phyloP scores from a whole-genome alignment of 306 rosid genomes.

The Hylodesmum podocarpum region DNA sequence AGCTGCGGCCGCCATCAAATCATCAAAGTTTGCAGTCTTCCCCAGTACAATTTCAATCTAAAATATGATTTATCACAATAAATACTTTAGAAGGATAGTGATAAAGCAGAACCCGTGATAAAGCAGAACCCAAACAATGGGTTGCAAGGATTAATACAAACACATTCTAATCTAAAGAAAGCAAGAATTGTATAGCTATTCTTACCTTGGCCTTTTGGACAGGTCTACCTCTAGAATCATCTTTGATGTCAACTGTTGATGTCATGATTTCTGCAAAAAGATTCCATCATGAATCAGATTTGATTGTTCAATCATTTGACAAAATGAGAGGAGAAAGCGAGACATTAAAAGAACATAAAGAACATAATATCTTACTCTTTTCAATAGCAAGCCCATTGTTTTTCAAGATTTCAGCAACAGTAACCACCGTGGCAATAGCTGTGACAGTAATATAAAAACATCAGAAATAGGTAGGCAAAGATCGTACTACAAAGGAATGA shows the following conservation, averaged over 20 bases:
- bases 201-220: slow-evolving; percentile 81
- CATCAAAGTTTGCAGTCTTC: slow-evolving; percentile 75
- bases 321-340: not conserved
- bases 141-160: not conserved
- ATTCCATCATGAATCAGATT: slow-evolving; percentile 6
- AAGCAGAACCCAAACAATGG: not conserved
- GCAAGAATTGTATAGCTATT: not conserved
- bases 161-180: not conserved
- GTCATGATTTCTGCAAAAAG: slow-evolving; percentile 57
- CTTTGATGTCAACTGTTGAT: slow-evolving; percentile 71
- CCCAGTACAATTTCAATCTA: slow-evolving; percentile 76
- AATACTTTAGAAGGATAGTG: not conserved
- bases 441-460: slow-evolving; percentile 18
- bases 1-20: slow-evolving; percentile 68
- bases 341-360: not conserved
- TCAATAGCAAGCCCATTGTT: slow-evolving; percentile 78
- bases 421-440: slow-evolving; percentile 85
- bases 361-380: slow-evolving; percentile 51
- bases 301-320: not conserved
- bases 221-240: slow-evolving; percentile 65
- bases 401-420: slow-evolving; percentile 79
- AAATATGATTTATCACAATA: not conserved
- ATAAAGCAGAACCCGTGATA: slow-evolving; percentile 8
- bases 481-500: not conserved
- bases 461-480: slow-evolving; percentile 6